These are phyloP conservation scores for Penicillium macrosclerotiorum DNA, from an alignment of 495 filamentous ascomycete genomes.

Conservation along the genomic window DNA sequence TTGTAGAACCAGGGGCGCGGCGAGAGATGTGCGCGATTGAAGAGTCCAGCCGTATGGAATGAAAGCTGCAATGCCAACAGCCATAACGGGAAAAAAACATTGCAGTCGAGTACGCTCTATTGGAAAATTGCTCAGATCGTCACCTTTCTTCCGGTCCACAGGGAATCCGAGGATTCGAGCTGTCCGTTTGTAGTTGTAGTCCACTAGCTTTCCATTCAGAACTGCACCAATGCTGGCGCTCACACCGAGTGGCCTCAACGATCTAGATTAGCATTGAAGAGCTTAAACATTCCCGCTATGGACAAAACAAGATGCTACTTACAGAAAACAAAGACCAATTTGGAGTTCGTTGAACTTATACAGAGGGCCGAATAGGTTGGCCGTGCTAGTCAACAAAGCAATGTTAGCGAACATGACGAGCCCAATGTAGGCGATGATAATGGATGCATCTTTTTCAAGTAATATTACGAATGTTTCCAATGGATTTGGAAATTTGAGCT, in stretches of 20 bases:
- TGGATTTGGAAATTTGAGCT: slow-evolving; percentile 64
- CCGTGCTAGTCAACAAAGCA: slow-evolving; percentile 48
- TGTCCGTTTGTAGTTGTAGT: slow-evolving; percentile 55
- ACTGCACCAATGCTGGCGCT: slow-evolving; percentile 49
- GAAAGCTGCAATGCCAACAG: slow-evolving; percentile 35
- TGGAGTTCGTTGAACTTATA: slow-evolving; percentile 67
- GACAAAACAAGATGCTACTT: slow-evolving; percentile 1
- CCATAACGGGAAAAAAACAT: slow-evolving; percentile 45
- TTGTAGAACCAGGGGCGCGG: slow-evolving; percentile 51
- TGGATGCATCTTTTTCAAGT: slow-evolving; percentile 59
- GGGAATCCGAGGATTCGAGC: slow-evolving; percentile 46
- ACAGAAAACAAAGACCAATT: slow-evolving; percentile 54
- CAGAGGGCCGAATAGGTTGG: slow-evolving; percentile 57
- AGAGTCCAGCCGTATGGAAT: slow-evolving; percentile 61
- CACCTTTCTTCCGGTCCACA: slow-evolving; percentile 45
- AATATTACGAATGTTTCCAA: slow-evolving; percentile 60
- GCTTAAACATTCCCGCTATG: no score
- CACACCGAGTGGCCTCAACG: slow-evolving; percentile 37
- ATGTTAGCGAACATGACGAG: slow-evolving; percentile 55
- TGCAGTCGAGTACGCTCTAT: slow-evolving; percentile 58
- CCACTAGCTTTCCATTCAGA: slow-evolving; percentile 53
- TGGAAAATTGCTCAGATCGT: slow-evolving; percentile 54
- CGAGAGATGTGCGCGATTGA: slow-evolving; percentile 41
- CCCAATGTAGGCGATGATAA: slow-evolving; percentile 55
- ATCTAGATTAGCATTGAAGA: not conserved